Conservation (phyloP, 2,329 filamentous ascomycete genomes). For the Pseudogymnoascus sp. region DNA sequence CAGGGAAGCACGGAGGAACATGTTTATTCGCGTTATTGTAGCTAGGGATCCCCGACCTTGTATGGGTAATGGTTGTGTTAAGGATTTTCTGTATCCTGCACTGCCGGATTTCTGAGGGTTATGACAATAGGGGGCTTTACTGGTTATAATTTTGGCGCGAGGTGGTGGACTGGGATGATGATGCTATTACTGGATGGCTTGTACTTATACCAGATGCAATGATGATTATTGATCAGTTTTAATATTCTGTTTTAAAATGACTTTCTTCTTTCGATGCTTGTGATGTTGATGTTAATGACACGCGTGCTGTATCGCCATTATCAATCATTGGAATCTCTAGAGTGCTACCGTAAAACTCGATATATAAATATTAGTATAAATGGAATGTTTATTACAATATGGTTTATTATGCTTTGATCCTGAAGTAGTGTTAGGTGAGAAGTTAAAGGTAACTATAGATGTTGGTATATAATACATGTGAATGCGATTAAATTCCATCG, state of each 20-base stretch:
- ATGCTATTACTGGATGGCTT: conserved; percentile 9
- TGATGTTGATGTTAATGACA: background rate
- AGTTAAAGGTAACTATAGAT: background rate
- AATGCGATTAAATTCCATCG: background rate
- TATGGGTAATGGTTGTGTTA: conserved; percentile 8
- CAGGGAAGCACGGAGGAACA: conserved; percentile 7
- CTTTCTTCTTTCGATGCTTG: background rate
- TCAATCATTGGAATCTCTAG: background rate
- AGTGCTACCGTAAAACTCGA: background rate
- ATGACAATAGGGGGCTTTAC: conserved; percentile 4
- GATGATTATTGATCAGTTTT: conserved; percentile 9
- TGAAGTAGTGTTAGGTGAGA: background rate
- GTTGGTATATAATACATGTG: background rate
- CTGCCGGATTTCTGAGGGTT: conserved; percentile 8
- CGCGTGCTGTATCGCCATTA: too few species aligned
- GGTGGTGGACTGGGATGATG: conserved; percentile 6
- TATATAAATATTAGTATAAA: too few species aligned
- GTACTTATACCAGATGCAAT: conserved; percentile 10
- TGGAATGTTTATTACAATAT: too few species aligned
- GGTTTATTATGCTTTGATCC: background rate
- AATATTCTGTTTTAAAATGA: background rate
- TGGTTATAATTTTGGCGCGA: conserved; percentile 11
- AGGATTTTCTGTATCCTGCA: background rate
- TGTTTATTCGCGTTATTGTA: conserved; percentile 8
- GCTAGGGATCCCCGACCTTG: conserved; percentile 7